Evolutionary conservation across 768 basidiomycete species (phyloP).

Genomic region (Pisolithus marmoratus): DNA sequence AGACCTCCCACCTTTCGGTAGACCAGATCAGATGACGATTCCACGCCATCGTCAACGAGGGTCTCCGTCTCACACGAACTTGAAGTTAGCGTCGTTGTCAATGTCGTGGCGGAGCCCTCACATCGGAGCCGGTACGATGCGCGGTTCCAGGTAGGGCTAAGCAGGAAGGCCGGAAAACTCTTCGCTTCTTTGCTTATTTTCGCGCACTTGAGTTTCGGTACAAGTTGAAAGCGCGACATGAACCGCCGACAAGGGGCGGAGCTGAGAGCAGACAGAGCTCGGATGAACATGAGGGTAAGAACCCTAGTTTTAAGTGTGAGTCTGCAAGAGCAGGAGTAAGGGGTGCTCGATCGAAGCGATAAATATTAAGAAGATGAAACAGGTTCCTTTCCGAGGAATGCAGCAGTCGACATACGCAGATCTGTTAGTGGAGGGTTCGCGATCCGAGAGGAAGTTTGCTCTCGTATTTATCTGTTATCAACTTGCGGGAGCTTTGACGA

Average conservation of each 20-base stretch:
- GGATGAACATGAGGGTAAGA: constrained; percentile 11
- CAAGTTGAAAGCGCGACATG: constrained; percentile 7
- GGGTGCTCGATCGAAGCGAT: neutral
- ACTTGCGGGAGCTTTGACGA: constrained; percentile 1
- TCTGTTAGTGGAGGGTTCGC: constrained; percentile 1
- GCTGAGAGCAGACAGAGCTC: neutral
- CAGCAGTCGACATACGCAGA: neutral
- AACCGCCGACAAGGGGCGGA: constrained; percentile 7
- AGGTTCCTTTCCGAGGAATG: neutral
- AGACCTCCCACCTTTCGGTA: constrained; percentile 13
- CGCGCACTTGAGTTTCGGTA: constrained; percentile 9
- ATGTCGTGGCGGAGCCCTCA: neutral
- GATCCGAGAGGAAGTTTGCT: neutral
- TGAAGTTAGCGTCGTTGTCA: constrained; percentile 1
- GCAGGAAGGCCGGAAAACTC: constrained; percentile 13
- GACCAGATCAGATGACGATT: constrained; percentile 4
- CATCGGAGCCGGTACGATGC: constrained; percentile 5
- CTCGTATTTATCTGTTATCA: constrained; percentile 20
- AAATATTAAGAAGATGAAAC: constrained; percentile 6
- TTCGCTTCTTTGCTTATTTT: constrained; percentile 14
- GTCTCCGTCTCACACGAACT: constrained; percentile 4
- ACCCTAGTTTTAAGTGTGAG: neutral
- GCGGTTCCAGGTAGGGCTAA: constrained; percentile 21
- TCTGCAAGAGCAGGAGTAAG: neutral
- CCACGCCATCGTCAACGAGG: neutral